These are phyloP conservation scores for Mycena galericulata DNA, from an alignment of 768 basidiomycete species.

Conservation along the genomic window DNA sequence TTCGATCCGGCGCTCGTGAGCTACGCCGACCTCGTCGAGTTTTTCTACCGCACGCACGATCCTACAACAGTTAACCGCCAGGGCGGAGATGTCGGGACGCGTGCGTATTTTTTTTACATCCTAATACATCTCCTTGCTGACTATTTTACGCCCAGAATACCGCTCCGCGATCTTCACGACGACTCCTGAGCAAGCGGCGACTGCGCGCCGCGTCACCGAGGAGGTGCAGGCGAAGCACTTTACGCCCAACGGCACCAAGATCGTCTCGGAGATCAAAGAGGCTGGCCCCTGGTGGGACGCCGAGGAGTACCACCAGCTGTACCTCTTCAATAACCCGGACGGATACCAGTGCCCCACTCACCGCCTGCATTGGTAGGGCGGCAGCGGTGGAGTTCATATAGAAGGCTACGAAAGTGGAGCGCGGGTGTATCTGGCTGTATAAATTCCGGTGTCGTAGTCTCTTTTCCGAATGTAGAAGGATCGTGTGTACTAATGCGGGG, in stretches of 20 bases:
- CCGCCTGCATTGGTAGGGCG: conserved; percentile 14
- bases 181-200: conserved; percentile 66
- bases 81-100: conserved; percentile 70
- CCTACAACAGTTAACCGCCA: conserved; percentile 74
- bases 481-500: too few species aligned
- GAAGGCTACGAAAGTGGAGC: too few species aligned
- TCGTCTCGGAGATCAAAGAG: conserved; percentile 2
- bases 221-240: conserved; percentile 80
- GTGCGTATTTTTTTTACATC: conserved; percentile 49
- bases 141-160: conserved; percentile 62
- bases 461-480: too few species aligned
- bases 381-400: too few species aligned
- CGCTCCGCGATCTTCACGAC: conserved; percentile 80
- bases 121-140: neutral
- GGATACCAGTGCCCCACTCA: conserved; percentile 19
- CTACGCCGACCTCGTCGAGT: conserved; percentile 81
- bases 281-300: conserved; percentile 17
- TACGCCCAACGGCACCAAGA: conserved; percentile 50
- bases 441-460: too few species aligned
- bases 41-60: conserved; percentile 83
- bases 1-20: conserved; percentile 71
- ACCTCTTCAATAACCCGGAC: conserved; percentile 11
- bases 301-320: conserved; percentile 16
- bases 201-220: conserved; percentile 70
- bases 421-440: too few species aligned